Percentiles rank a stretch among this genome's conserved stretches.
Evolutionary conservation across 495 filamentous ascomycete genomes (phyloP).

Genomic region (Trichoderma asperelloides): DNA sequence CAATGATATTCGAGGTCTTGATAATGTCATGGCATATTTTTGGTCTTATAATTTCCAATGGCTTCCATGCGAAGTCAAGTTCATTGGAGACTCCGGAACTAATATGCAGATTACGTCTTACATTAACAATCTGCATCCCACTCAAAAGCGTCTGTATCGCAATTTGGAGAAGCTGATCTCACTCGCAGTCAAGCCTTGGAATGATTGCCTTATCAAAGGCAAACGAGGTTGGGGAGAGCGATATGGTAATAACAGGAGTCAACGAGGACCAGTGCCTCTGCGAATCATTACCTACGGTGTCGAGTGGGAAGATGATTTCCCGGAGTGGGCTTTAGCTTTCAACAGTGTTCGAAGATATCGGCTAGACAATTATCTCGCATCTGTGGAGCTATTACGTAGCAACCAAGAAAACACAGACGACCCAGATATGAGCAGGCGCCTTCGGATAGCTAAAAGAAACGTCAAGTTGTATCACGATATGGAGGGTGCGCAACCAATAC

Average conservation of each 20-base stretch:
- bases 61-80: constrained; percentile 47
- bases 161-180: constrained; percentile 42
- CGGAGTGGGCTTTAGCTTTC: neutral
- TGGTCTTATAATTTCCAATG: constrained; percentile 42
- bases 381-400: no score
- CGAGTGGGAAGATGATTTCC: neutral
- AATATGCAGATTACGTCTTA: constrained; percentile 60
- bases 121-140: constrained; percentile 55
- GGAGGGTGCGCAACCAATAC: no score
- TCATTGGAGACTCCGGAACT: constrained; percentile 40
- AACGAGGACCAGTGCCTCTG: constrained; percentile 4
- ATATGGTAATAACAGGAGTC: neutral
- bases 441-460: no score
- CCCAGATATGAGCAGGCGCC: no score
- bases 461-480: no score
- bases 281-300: constrained; percentile 3
- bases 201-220: constrained; percentile 22
- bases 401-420: no score
- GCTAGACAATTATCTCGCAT: neutral
- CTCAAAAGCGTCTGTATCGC: constrained; percentile 39
- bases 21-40: neutral
- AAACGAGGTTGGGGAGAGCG: neutral
- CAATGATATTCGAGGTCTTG: neutral
- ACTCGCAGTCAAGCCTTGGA: constrained; percentile 42
- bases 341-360: neutral